Base-by-base conservation (phyloP, 192 early-diverging fungal genomes). In the Backusella tarrabulga region DNA sequence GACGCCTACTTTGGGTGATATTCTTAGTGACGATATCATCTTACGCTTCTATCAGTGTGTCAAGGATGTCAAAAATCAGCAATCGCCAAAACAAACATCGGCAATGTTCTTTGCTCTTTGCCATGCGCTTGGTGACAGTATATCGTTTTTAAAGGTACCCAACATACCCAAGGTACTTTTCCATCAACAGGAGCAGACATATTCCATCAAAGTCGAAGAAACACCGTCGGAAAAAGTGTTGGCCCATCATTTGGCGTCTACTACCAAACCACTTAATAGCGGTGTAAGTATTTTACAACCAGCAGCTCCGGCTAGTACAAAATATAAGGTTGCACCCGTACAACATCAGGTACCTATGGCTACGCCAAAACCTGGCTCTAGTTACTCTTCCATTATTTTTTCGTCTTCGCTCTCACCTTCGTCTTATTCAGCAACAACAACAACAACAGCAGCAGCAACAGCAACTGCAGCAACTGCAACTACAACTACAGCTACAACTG, bases 61-160 rank as follows among this genome's bases (percentile, higher is more conserved):
- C 29, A 80, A 80, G 38, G 79, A 80, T 40, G 76, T 80, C 70
- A 80, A 72, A 26, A 52, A 67, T 11, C 79, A 76, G 23, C 75
- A 71, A 40, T 80, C 79, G 19, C 79, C 79, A 19, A 40, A 46
- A 8, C 60, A 76, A 56, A 80, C 79, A 6, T 67, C 71, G 8
- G 75, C 75, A 46, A 76, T 80, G 79, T 80, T 80, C 12, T 80
- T 76, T 69, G 79, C 79, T 0, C 52, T 80, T 19, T 80, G 75
- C 26, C 79, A 80, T 41, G 79, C 79, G 21, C 23, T 80, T 7
- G 76, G 76, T 26, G 75, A 80, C 19, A 54, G 52, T 34, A 67
- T 76, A 2, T 38, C 79, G 0, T 80, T 80, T 36, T 46, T 80
- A 40, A 80, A 80, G 50, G 71, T 80, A 8, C 79, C 79, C 6